Conservation (phyloP, 306 rosid species). For the Cyamopsis tetragonoloba region DNA sequence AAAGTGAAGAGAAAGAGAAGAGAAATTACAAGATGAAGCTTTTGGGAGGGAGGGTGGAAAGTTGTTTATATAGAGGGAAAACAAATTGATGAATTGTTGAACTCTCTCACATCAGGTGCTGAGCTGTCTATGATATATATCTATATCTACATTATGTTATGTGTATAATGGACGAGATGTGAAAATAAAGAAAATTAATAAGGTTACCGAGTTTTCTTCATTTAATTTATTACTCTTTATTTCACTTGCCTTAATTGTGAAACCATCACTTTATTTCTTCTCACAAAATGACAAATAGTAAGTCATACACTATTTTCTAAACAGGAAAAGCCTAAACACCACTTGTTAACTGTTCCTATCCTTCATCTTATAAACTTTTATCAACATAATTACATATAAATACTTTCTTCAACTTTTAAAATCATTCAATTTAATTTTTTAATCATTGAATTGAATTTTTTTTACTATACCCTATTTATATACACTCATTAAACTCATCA, state of each 20-base stretch:
- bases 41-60: neutral
- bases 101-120: neutral
- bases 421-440: too few relatives aligned
- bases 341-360: too few relatives aligned
- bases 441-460: too few relatives aligned
- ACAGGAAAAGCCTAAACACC: too few relatives aligned
- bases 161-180: neutral
- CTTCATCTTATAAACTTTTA: too few relatives aligned
- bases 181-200: neutral
- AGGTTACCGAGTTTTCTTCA: neutral
- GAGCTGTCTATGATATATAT: conserved; percentile 35
- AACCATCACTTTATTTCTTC: neutral
- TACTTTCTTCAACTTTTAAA: too few relatives aligned
- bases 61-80: conserved; percentile 26
- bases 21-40: conserved; percentile 14
- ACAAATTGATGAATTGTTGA: neutral
- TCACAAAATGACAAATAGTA: too few relatives aligned
- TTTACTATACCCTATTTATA: too few relatives aligned
- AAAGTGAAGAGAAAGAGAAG: neutral
- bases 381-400: too few relatives aligned
- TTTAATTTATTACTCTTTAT: neutral
- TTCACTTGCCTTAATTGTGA: neutral
- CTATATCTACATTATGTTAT: neutral
- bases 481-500: too few relatives aligned
- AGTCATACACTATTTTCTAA: too few relatives aligned